Base-by-base conservation (phyloP, 345 rosid genomes). In the Carallia pectinifolia region DNA sequence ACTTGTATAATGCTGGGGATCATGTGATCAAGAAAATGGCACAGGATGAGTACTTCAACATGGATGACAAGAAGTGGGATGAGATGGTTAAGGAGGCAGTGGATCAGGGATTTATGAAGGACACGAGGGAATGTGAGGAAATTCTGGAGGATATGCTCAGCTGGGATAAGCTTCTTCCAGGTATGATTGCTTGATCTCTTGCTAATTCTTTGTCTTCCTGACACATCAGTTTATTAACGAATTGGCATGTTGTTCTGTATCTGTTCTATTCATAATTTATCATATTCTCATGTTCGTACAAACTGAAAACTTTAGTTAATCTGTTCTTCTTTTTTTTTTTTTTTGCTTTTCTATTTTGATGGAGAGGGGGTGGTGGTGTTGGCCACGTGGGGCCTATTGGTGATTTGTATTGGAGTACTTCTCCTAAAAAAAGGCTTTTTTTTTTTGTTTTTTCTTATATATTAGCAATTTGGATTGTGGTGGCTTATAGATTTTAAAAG, bases 151-250 rank as follows among this genome's bases (percentile, higher is more conserved):
- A 87, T 81, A 92, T 89, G 93, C 92, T 90, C 71, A 76, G 82
- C 63, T 92, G 97, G 99, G 93, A 89, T 70, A 89, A 87, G 65
- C 97, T 95, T 38, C 97, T 92, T 77, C 96, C 97, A 58, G 92
- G 96, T 91, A 82, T 61, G 9, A 17, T 55, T 4, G 44, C 58
- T 48, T 69, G 17, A 8, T 37, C 17, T 37, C 27, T 67, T 62
- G 34, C 52, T 29, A 16, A 15, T 31, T 66, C 37, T 65, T 29
- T 58, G 12, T 58, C 38, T 62, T 67, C 17, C 30, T 18, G 2
- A 56, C 53, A 38, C 52, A 6, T 60, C 39, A 17, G 61, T 37
- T 72, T 31, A 9, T 8, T 54, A 12, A 2, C n/a, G 5, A 18
- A 2, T 16, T 18, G 53, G 13, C 2, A 1, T 52, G 13, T 6